Base-by-base conservation (phyloP, 1,284 basidiomycete genomes). In the Neotropicomus parvogracilis region DNA sequence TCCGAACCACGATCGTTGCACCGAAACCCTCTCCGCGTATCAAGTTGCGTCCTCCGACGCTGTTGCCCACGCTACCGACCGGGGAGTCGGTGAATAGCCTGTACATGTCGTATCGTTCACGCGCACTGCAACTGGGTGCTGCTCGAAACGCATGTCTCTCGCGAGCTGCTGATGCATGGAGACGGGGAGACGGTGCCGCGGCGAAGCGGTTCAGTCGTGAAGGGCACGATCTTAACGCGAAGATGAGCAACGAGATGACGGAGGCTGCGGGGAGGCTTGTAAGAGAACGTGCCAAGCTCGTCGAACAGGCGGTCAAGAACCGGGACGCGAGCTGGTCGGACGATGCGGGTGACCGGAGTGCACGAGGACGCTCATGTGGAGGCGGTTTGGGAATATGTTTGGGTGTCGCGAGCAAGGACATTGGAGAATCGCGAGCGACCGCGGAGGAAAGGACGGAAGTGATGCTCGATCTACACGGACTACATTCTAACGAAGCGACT, bases 121-220 rank as follows among this genome's bases (percentile, higher is more conserved):
- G 88, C 21, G 91, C 91, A 19, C 77, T 97, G 52, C 88, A 95
- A 55, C 81, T 98, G 6, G 94, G 93, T 34, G 90, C 93, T 7
- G 91, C 92, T 32, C 77, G 95, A 28, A 98, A 98, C 62, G 91
- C 92, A 11, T 95, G 91, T 63, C 77, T 99, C n/a, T 91, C 90
- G 3, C 83, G 92, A 37, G 95, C 95, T 5, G 93, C 95, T 1
- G 93, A 97, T 62, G 93, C 95, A 3, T 98, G 91, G 88, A 77
- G 91, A 38, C 79, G 90, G 11, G 94, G 95, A 4, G 95, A 99
- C 57, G 95, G 95, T 3, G 92, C 92, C 0, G 88, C 90, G 0
- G 95, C 95, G 19, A 95, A 97, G 67, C 77, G 92, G 40, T 97
- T 95, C 72, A 91, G 87, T 57, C 75, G 89, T 33, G 95, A 98